A percentile compares a stretch with the other conserved stretches of the same genome.
Conservation (phyloP, 768 basidiomycete species). For the Trametes cingulata region DNA sequence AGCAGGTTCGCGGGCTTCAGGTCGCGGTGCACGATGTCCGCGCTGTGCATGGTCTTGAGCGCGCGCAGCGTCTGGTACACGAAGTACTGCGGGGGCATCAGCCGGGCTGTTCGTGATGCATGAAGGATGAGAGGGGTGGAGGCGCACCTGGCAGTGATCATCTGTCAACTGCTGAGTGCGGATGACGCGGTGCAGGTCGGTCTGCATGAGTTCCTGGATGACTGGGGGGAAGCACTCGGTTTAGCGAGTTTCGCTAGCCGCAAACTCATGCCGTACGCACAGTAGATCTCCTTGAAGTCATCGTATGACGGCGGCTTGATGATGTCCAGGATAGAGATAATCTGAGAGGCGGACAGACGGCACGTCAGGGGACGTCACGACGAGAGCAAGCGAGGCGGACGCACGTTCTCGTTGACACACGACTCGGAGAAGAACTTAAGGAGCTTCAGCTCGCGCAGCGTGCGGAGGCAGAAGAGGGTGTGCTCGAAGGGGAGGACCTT, state of each 20-base stretch:
- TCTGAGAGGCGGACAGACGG: slow-evolving; percentile 45
- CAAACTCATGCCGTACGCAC: slow-evolving; percentile 38
- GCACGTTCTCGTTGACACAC: slow-evolving; percentile 79
- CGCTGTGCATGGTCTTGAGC: slow-evolving; percentile 87
- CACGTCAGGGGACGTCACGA: slow-evolving; percentile 11
- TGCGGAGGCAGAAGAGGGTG: slow-evolving; percentile 86
- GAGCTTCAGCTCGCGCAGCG: slow-evolving; percentile 88
- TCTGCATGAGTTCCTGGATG: slow-evolving; percentile 89
- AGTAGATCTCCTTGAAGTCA: slow-evolving; percentile 86
- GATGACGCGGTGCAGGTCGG: slow-evolving; percentile 89
- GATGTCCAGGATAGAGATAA: slow-evolving; percentile 91
- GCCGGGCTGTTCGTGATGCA: slow-evolving; percentile 10
- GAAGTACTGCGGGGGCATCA: slow-evolving; percentile 55
- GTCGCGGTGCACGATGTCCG: slow-evolving; percentile 77
- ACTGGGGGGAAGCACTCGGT: slow-evolving; percentile 40
- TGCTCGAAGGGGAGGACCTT: slow-evolving; percentile 95
- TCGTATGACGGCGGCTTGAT: slow-evolving; percentile 76
- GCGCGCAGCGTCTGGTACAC: slow-evolving; percentile 84
- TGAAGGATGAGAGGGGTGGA: slow-evolving; percentile 1
- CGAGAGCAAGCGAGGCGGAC: slow-evolving; percentile 16
- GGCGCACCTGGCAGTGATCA: slow-evolving; percentile 77
- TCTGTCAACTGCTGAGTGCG: slow-evolving; percentile 88
- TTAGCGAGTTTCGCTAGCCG: slow-evolving; percentile 2
- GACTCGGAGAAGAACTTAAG: slow-evolving; percentile 81
- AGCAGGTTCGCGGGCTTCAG: slow-evolving; percentile 87